Evolutionary conservation across 805 yeast genomes (phyloP).

Genomic region (Yamadazyma insecticola): DNA sequence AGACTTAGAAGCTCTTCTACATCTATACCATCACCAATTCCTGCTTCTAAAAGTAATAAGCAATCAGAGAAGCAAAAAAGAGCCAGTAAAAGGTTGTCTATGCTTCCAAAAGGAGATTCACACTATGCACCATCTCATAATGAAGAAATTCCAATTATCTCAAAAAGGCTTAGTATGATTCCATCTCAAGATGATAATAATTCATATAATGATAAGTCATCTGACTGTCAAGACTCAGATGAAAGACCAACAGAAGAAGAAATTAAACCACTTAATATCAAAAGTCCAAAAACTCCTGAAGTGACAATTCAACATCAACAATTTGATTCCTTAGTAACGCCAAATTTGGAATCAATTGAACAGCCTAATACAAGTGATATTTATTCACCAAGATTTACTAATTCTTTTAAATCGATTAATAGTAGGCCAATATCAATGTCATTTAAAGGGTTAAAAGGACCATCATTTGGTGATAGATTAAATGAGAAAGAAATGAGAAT

Average conservation of each 20-base stretch:
- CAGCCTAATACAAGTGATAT: conserved; percentile 1
- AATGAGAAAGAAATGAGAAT: conserved; percentile 24
- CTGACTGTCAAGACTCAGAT: no score
- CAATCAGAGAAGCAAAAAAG: no score
- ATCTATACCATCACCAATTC: background rate
- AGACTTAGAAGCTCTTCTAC: no score
- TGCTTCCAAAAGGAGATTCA: no score
- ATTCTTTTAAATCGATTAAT: conserved; percentile 4
- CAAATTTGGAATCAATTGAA: conserved; percentile 6
- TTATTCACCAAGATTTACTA: conserved; percentile 2
- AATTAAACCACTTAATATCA: conserved; percentile 7
- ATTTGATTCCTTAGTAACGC: conserved; percentile 6
- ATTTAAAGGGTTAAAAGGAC: conserved; percentile 59
- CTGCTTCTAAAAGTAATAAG: no score
- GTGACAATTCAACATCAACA: conserved; percentile 11
- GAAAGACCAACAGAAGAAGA: conserved; percentile 9
- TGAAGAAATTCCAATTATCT: no score
- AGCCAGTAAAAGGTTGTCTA: no score
- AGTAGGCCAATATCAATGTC: conserved; percentile 46
- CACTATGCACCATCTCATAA: no score
- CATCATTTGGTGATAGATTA: conserved; percentile 43
- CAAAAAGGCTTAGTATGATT: no score
- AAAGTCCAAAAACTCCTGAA: conserved; percentile 7
- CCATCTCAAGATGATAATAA: no score
- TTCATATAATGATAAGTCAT: no score